Evolutionary conservation across 352 stramenopile species (phyloP).

Genomic region (Phytophthora fragariaefolia): DNA sequence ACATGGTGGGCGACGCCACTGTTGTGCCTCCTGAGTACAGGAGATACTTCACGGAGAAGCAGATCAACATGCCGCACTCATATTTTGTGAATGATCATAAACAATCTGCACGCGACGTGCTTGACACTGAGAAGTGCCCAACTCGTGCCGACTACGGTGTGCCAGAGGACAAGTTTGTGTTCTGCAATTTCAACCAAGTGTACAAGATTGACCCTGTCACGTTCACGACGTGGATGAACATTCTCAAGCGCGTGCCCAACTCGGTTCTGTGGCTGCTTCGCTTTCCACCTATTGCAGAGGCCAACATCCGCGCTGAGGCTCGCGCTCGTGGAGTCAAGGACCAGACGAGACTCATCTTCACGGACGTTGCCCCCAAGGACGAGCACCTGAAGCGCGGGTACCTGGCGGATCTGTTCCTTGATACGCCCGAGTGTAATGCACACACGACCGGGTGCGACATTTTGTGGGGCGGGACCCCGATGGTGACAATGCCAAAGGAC

Average conservation of each 20-base stretch:
- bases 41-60: slow-evolving; percentile 89
- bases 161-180: slow-evolving; percentile 93
- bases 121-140: slow-evolving; percentile 80
- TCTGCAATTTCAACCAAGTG: slow-evolving; percentile 95
- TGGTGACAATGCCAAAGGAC: slow-evolving; percentile 92
- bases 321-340: slow-evolving; percentile 70
- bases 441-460: slow-evolving; percentile 94
- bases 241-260: slow-evolving; percentile 92
- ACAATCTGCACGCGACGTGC: slow-evolving; percentile 81
- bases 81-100: slow-evolving; percentile 95
- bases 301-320: slow-evolving; percentile 88
- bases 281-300: slow-evolving; percentile 83
- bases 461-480: slow-evolving; percentile 91
- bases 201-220: slow-evolving; percentile 95
- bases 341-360: slow-evolving; percentile 77
- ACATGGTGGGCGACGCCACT: slow-evolving; percentile 90
- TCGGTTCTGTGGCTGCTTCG: slow-evolving; percentile 92
- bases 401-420: slow-evolving; percentile 92
- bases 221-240: slow-evolving; percentile 94
- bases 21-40: slow-evolving; percentile 74
- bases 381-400: slow-evolving; percentile 91
- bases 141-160: slow-evolving; percentile 90
- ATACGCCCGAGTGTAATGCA: slow-evolving; percentile 92
- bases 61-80: slow-evolving; percentile 92
- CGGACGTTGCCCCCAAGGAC: slow-evolving; percentile 87